phyloP scores from a whole-genome alignment of 2,329 filamentous ascomycete species.

The Tricladium varicosporioides region DNA sequence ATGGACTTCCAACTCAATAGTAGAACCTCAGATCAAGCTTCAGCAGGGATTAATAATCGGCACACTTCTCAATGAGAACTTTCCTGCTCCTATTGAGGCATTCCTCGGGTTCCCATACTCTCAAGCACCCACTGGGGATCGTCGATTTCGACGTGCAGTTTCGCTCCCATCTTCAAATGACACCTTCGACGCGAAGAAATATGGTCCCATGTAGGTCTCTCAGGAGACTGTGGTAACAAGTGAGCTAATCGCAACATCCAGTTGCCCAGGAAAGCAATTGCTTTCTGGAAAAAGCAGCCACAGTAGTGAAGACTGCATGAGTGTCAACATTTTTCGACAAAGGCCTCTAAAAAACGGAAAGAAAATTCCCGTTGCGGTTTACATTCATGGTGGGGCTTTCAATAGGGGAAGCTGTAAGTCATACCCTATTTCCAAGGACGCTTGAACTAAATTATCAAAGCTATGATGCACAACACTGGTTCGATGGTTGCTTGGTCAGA shows the following conservation, averaged over 20 bases:
- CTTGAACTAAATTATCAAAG: constrained; percentile 44
- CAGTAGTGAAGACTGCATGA: constrained; percentile 48
- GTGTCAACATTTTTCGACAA: constrained; percentile 45
- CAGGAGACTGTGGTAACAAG: background rate
- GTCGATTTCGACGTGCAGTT: constrained; percentile 39
- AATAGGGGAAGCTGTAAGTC: constrained; percentile 37
- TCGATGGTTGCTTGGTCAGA: constrained; percentile 58
- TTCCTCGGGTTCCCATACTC: constrained; percentile 50
- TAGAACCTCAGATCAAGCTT: too few relatives aligned
- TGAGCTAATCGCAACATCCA: background rate
- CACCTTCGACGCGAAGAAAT: constrained; percentile 34
- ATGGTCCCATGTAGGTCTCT: constrained; percentile 34
- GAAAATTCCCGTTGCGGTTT: constrained; percentile 50
- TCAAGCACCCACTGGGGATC: constrained; percentile 43
- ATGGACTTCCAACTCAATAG: too few relatives aligned
- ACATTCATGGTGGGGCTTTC: constrained; percentile 62
- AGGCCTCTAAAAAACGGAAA: constrained; percentile 24
- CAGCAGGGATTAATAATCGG: constrained; percentile 34
- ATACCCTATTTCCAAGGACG: constrained; percentile 47
- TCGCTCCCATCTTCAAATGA: constrained; percentile 28
- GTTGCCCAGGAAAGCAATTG: constrained; percentile 38
- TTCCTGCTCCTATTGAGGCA: constrained; percentile 36
- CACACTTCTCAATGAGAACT: constrained; percentile 23
- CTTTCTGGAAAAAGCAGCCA: constrained; percentile 23
- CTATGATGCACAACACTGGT: constrained; percentile 56